Base-by-base conservation (phyloP, 1,139 yeast species). In the Nakaseomyces kungkrabaensis region DNA sequence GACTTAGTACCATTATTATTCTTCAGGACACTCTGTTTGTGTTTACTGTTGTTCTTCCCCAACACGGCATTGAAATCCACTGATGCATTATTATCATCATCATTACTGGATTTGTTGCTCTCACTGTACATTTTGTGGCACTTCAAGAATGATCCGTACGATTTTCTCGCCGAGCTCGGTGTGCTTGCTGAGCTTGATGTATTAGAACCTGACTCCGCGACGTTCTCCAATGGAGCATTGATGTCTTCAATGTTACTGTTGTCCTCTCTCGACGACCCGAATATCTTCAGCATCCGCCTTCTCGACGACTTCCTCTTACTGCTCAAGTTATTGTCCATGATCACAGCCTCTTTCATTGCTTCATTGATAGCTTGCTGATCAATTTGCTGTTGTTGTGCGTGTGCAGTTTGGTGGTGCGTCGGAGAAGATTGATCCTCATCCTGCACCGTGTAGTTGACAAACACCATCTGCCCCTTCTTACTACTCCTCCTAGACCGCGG, bases 381-480 rank as follows among this genome's bases (percentile, higher is more conserved):
- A 22, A 48, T 48, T 33, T 9, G 38, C 33, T 42, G 41, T 9
- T 9, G 50, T 43, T 17, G 54, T 51, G 32, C 44, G 25, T 4
- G 45, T 31, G 45, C 45, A 8, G 37, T 13, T 29, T 33, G 36
- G 7, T 33, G 36, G 9, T 29, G 31, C 9, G 31, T 29, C 32
- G 32, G 32, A 33, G 36, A 11, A 33, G 36, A 33, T 8, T 13
- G 24, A 10, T 45, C 37, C 9, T 45, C 47, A 6, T 63, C 67
- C 44, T 62, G 66, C 9, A 65, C 67, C 24, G 67, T 63, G 48
- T 63, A 65, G 51, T 65, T 65, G 7, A 65, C 68, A 49, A 65
- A 65, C 5, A 63, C 66, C 66, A 65, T 63, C 42, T 58, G 61
- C 13, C 61, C 61, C 45, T 57, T 60, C 46, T 58, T 60, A 45